These are phyloP conservation scores for Rhizopus delemar DNA, from an alignment of 371 early-diverging fungal species.

Conservation along the genomic window DNA sequence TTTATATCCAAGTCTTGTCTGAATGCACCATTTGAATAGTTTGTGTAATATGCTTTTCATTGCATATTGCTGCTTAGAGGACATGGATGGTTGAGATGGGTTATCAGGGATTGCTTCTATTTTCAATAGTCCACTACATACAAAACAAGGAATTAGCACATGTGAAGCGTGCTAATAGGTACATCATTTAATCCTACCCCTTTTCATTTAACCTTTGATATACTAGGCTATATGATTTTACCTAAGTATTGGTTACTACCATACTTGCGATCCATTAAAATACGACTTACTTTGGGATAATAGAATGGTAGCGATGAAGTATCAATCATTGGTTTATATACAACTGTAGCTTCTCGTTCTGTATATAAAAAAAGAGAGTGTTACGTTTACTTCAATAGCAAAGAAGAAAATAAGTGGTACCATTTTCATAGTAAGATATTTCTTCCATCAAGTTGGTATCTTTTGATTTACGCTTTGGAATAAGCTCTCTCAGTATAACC, in stretches of 20 bases:
- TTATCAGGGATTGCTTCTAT: slow-evolving; percentile 36
- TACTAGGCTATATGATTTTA: slow-evolving; percentile 48
- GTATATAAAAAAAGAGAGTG: no score
- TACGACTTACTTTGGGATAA: slow-evolving; percentile 65
- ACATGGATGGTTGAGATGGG: slow-evolving; percentile 1
- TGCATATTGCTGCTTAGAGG: slow-evolving; percentile 54
- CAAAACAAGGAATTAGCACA: background rate
- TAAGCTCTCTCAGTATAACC: slow-evolving; percentile 43
- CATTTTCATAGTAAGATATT: slow-evolving; percentile 38
- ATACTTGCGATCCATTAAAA: slow-evolving; percentile 14
- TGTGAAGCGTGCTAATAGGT: background rate
- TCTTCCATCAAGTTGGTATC: slow-evolving; percentile 49
- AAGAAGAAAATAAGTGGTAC: slow-evolving; percentile 8
- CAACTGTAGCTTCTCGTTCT: slow-evolving; percentile 25
- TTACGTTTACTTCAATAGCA: background rate
- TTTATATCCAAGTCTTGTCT: slow-evolving; percentile 70
- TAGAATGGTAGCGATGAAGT: slow-evolving; percentile 61
- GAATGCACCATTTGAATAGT: slow-evolving; percentile 79
- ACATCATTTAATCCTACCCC: background rate
- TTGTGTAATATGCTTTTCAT: slow-evolving; percentile 67
- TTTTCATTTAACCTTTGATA: slow-evolving; percentile 26
- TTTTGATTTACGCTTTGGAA: slow-evolving; percentile 68
- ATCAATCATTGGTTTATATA: slow-evolving; percentile 22
- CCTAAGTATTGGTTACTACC: slow-evolving; percentile 17
- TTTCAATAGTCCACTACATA: slow-evolving; percentile 20